Evolutionary conservation across 2,329 filamentous ascomycete species (phyloP).

Genomic region (Macroventuria anomochaeta): DNA sequence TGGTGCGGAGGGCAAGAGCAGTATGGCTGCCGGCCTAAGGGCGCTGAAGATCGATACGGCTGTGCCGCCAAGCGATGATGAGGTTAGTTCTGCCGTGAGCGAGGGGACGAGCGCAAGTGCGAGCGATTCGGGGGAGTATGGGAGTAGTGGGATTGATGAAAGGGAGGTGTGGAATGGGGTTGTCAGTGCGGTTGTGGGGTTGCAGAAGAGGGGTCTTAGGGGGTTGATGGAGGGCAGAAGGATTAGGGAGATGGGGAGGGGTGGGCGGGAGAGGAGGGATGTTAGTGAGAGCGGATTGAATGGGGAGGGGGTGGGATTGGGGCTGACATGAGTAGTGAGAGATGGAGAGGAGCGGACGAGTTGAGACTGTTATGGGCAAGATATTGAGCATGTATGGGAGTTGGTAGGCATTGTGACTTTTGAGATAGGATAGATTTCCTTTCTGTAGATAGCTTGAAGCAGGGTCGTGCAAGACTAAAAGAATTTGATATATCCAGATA

Average conservation of each 20-base stretch:
- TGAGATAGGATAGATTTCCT: constrained; percentile 8
- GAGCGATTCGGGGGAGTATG: constrained; percentile 44
- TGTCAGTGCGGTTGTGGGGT: constrained; percentile 86
- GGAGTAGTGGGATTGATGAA: constrained; percentile 47
- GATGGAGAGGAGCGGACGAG: background rate
- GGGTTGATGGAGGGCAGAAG: constrained; percentile 94
- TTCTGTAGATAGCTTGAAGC: constrained; percentile 15
- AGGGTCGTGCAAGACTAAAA: background rate
- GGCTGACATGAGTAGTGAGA: background rate
- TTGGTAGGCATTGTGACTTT: background rate
- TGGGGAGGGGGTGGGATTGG: constrained; percentile 16
- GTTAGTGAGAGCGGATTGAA: constrained; percentile 7
- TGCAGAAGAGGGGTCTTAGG: constrained; percentile 91
- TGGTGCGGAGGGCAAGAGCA: constrained; percentile 29
- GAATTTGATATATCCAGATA: background rate
- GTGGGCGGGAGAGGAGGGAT: constrained; percentile 24
- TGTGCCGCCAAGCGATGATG: constrained; percentile 46
- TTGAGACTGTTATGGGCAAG: background rate
- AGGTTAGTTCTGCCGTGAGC: constrained; percentile 43
- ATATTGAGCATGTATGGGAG: constrained; percentile 5
- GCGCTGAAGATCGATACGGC: constrained; percentile 60
- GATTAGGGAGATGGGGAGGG: constrained; percentile 73
- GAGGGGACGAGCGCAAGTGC: constrained; percentile 41
- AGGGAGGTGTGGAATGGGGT: constrained; percentile 80
- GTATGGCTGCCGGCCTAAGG: constrained; percentile 44